These are phyloP conservation scores for Clarkia xantiana DNA, from an alignment of 345 rosid species.

Conservation along the genomic window DNA sequence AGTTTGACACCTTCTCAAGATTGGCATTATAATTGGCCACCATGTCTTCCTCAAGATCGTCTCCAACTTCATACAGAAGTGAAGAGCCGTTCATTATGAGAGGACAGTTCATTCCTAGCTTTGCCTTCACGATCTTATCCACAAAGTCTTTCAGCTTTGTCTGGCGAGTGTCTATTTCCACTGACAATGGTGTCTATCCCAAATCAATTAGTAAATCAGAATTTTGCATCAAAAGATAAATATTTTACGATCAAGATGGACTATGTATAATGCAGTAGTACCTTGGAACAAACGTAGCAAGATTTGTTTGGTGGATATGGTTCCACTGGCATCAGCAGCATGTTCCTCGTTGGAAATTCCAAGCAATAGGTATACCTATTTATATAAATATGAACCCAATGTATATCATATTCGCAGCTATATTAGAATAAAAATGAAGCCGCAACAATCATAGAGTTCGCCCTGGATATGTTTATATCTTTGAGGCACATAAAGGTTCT, in stretches of 20 bases:
- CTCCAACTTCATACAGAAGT: slow-evolving; percentile 94
- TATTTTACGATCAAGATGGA: slow-evolving; percentile 5
- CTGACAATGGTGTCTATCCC: slow-evolving; percentile 60
- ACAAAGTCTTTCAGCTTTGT: slow-evolving; percentile 85
- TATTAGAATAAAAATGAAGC: too few species aligned
- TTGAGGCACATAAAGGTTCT: too few species aligned
- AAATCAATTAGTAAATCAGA: slow-evolving; percentile 10
- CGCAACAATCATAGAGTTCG: too few species aligned
- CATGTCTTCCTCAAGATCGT: slow-evolving; percentile 79
- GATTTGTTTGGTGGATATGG: slow-evolving; percentile 83
- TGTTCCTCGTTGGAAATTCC: slow-evolving; percentile 66
- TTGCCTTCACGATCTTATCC: slow-evolving; percentile 83
- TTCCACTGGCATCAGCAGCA: slow-evolving; percentile 95
- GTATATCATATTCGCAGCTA: too few species aligned
- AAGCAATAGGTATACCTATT: slow-evolving; percentile 89
- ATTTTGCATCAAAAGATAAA: neutral
- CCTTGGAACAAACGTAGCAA: slow-evolving; percentile 97
- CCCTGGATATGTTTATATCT: too few species aligned
- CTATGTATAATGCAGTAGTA: slow-evolving; percentile 14
- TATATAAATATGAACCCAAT: too few species aligned
- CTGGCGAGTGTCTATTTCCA: slow-evolving; percentile 64
- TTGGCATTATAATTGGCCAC: slow-evolving; percentile 67
- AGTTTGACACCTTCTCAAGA: slow-evolving; percentile 64
- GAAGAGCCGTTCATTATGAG: slow-evolving; percentile 64
- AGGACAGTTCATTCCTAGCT: slow-evolving; percentile 91